A percentile compares a stretch with the other conserved stretches of the same genome.
Evolutionary conservation across 2,329 filamentous ascomycete genomes (phyloP).

Genomic region (Hypocreales sp.): DNA sequence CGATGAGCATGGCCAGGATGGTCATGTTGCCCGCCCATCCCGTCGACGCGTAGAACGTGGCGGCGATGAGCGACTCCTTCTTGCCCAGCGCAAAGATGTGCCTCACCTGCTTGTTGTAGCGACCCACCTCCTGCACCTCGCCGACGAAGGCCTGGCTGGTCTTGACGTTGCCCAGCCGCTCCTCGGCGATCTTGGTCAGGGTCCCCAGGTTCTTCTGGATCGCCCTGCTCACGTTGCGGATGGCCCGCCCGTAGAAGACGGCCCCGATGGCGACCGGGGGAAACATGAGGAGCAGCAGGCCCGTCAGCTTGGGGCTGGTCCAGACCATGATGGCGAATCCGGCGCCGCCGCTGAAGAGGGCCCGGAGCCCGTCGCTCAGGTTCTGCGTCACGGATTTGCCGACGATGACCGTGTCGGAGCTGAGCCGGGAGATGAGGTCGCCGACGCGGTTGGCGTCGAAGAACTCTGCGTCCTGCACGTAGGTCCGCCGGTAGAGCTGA

Average conservation of each 20-base stretch:
- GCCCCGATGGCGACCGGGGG: conserved; percentile 83
- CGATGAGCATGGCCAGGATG: conserved; percentile 76
- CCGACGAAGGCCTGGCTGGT: conserved; percentile 94
- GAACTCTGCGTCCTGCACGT: conserved; percentile 96
- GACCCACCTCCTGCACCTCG: conserved; percentile 74
- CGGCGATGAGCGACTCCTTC: conserved; percentile 74
- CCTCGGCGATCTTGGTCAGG: conserved; percentile 93
- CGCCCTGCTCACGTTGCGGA: conserved; percentile 76
- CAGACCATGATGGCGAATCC: conserved; percentile 93
- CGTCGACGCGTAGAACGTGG: conserved; percentile 76
- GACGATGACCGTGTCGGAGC: conserved; percentile 93
- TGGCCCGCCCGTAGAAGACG: conserved; percentile 79
- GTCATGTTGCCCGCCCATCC: conserved; percentile 95
- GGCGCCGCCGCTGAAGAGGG: conserved; percentile 76
- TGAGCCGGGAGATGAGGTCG: conserved; percentile 87
- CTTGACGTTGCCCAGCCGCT: conserved; percentile 90
- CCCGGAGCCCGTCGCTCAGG: conserved; percentile 84
- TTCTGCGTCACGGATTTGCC: conserved; percentile 98
- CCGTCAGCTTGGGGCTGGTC: conserved; percentile 80
- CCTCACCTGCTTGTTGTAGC: conserved; percentile 85
- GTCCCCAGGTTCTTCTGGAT: conserved; percentile 91
- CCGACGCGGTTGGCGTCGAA: conserved; percentile 96
- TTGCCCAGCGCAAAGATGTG: conserved; percentile 85
- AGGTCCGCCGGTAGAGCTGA: conserved; percentile 79
- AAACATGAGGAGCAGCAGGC: conserved; percentile 72